Evolutionary conservation across 306 rosid genomes (phyloP).

Genomic region (Cyamopsis tetragonoloba): DNA sequence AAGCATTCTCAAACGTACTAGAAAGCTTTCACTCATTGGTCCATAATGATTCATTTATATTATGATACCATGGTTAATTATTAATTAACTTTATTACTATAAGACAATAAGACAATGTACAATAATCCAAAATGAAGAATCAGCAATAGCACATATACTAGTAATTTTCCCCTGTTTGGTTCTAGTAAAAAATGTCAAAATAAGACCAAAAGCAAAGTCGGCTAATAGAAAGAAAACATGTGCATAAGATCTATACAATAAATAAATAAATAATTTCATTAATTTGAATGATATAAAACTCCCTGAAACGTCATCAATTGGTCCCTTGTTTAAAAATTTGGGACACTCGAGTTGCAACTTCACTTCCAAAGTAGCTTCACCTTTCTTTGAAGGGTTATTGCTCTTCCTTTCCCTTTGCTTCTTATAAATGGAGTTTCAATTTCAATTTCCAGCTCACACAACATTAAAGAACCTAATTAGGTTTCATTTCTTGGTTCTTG

Average conservation of each 20-base stretch:
- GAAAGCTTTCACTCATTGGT: constrained; percentile 2
- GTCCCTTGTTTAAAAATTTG: constrained; percentile 27
- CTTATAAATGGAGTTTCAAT: background rate
- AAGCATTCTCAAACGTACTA: background rate
- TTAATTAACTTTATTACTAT: too few species aligned
- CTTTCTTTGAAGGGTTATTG: constrained; percentile 39
- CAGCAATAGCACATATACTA: background rate
- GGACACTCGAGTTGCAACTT: constrained; percentile 48
- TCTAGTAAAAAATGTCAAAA: background rate
- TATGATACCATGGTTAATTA: background rate
- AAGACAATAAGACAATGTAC: background rate
- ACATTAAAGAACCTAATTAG: background rate
- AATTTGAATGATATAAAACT: background rate
- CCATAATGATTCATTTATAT: background rate
- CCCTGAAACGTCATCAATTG: constrained; percentile 24
- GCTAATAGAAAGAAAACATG: constrained; percentile 6
- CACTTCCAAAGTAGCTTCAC: constrained; percentile 39
- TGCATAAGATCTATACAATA: background rate
- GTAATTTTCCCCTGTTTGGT: background rate
- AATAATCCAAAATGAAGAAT: background rate
- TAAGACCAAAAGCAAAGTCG: background rate
- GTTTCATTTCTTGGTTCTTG: background rate
- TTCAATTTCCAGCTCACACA: constrained; percentile 10
- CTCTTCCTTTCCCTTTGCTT: constrained; percentile 20
- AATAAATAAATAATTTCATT: background rate